phyloP scores from a whole-genome alignment of 164 flowering plant species.

The Chloranthus sessilifolius region DNA sequence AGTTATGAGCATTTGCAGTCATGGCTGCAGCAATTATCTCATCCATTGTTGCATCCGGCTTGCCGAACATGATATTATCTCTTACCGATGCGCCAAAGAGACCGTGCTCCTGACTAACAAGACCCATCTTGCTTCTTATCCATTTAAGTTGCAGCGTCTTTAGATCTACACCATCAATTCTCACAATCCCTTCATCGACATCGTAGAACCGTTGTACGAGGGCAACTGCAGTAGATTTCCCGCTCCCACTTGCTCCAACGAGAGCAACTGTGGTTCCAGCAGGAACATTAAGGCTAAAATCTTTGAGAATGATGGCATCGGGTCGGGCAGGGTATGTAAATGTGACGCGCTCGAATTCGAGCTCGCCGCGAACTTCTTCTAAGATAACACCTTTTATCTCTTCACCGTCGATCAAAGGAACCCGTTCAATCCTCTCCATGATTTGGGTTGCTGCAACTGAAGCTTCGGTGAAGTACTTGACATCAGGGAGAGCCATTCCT shows the following conservation, averaged over 20 bases:
- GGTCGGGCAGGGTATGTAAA: constrained; percentile 86
- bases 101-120: constrained; percentile 90
- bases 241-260: constrained; percentile 91
- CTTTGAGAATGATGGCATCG: constrained; percentile 53
- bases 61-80: constrained; percentile 85
- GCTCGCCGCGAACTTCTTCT: constrained; percentile 42
- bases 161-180: constrained; percentile 63
- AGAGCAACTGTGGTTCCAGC: constrained; percentile 83
- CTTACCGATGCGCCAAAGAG: constrained; percentile 75
- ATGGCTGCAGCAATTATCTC: constrained; percentile 70
- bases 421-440: constrained; percentile 54
- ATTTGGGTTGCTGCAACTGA: constrained; percentile 69
- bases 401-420: constrained; percentile 64
- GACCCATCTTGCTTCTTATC: constrained; percentile 80
- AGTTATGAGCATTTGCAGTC: constrained; percentile 92
- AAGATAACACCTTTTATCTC: constrained; percentile 44
- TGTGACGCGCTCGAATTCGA: constrained; percentile 49
- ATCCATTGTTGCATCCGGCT: constrained; percentile 72
- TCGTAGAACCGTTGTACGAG: constrained; percentile 82
- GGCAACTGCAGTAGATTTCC: constrained; percentile 83
- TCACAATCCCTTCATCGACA: constrained; percentile 47
- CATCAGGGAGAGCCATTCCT: constrained; percentile 75
- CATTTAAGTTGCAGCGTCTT: constrained; percentile 58
- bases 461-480: constrained; percentile 87
- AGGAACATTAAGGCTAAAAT: constrained; percentile 60